These are phyloP conservation scores for Physcomitrellopsis africana DNA, from an alignment of 225 moss, liverwort and hornwort genomes.

Conservation along the genomic window DNA sequence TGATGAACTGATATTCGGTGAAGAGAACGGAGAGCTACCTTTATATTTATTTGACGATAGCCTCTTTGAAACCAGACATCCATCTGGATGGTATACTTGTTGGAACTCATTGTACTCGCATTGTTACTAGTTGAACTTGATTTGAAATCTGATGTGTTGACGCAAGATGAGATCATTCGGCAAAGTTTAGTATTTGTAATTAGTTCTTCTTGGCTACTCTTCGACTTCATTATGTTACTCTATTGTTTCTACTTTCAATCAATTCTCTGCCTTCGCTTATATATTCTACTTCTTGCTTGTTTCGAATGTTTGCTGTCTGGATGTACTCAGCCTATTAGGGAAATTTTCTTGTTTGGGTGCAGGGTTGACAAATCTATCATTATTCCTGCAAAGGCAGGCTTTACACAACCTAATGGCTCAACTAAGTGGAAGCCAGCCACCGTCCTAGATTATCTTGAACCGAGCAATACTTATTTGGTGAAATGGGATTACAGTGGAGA, in stretches of 20 bases:
- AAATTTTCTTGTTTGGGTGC: neutral
- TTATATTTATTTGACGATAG: slow-evolving; percentile 66
- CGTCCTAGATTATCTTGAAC: slow-evolving; percentile 56
- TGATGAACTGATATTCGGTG: slow-evolving; percentile 47
- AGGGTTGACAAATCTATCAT: slow-evolving; percentile 72
- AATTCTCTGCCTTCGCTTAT: neutral
- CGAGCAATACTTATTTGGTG: slow-evolving; percentile 65
- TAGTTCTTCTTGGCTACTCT: neutral
- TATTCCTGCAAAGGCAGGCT: slow-evolving; percentile 56
- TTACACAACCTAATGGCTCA: slow-evolving; percentile 50
- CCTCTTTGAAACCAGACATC: slow-evolving; percentile 62
- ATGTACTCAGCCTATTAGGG: neutral
- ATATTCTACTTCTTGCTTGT: neutral
- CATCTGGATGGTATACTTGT: slow-evolving; percentile 63
- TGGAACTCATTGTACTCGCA: too few species aligned
- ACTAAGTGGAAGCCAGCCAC: slow-evolving; percentile 60
- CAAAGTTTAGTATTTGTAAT: neutral
- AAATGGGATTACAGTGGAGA: slow-evolving; percentile 77
- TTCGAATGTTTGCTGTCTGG: neutral
- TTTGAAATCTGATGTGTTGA: neutral
- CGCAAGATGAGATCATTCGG: neutral
- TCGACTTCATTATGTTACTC: too few species aligned
- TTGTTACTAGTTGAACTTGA: too few species aligned
- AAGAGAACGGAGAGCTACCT: slow-evolving; percentile 60
- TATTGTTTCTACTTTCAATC: neutral